Percentiles rank a stretch among this genome's conserved stretches.
Evolutionary conservation across 1,284 basidiomycete species (phyloP).

Genomic region (Sporisorium scitamineum): DNA sequence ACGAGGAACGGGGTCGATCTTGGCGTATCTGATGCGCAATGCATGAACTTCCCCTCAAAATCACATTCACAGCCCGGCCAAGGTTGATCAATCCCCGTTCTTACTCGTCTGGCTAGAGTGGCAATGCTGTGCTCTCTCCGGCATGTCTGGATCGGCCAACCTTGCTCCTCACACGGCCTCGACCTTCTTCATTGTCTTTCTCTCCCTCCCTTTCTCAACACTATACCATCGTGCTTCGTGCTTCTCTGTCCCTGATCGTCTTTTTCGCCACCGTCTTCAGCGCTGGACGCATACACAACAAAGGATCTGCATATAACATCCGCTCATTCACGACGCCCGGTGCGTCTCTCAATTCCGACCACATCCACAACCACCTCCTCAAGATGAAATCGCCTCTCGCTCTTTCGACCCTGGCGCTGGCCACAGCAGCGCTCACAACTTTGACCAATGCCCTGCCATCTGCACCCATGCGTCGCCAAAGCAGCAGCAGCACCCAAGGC

Average conservation of each 20-base stretch:
- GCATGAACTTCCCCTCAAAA: not conserved
- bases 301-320: not conserved
- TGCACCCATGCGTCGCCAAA: conserved; percentile 10
- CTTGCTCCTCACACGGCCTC: not conserved
- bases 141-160: conserved; percentile 6
- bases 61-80: not conserved
- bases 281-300: conserved; percentile 29
- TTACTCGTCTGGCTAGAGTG: not conserved
- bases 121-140: conserved; percentile 2
- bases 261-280: conserved; percentile 7
- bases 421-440: conserved; percentile 7
- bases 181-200: not conserved
- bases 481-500: conserved; percentile 15
- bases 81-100: not conserved
- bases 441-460: conserved; percentile 19
- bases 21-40: conserved; percentile 4
- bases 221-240: not conserved
- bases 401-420: conserved; percentile 17
- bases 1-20: conserved; percentile 1
- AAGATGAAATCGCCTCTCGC: conserved; percentile 18
- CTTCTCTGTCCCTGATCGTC: not conserved
- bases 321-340: conserved; percentile 7
- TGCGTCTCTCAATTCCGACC: not conserved
- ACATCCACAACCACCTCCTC: not conserved
- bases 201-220: no score